These are phyloP conservation scores for Didymosphaeria variabile DNA, from an alignment of 2,329 filamentous ascomycete species.

Conservation along the genomic window DNA sequence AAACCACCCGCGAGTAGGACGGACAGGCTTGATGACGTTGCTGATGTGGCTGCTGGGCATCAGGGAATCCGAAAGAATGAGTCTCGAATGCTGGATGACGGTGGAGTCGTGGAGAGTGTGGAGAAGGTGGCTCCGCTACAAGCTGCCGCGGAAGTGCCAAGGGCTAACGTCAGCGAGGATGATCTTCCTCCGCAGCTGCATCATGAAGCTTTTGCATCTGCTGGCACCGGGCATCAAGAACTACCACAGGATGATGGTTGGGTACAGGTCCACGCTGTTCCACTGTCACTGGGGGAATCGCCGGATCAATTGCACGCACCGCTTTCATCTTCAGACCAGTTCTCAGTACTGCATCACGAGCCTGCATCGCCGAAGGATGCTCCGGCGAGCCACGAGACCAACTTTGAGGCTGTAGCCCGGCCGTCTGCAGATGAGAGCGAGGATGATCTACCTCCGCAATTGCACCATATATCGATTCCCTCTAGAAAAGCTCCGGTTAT, in stretches of 20 bases:
- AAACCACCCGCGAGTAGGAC: background rate
- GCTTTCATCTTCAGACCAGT: background rate
- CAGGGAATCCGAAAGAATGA: background rate
- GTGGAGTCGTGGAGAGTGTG: background rate
- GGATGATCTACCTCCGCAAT: slow-evolving; percentile 33
- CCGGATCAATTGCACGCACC: too few species aligned
- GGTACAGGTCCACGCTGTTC: background rate
- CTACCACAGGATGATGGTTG: background rate
- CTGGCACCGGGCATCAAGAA: background rate
- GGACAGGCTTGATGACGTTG: background rate
- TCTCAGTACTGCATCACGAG: background rate
- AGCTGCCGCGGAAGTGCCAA: background rate
- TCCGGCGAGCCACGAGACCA: background rate
- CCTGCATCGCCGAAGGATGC: background rate
- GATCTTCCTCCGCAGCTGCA: background rate
- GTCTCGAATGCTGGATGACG: background rate
- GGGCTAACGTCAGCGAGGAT: background rate
- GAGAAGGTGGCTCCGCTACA: background rate
- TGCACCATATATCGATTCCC: slow-evolving; percentile 32
- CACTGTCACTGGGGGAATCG: background rate
- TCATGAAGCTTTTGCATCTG: background rate
- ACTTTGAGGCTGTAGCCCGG: background rate
- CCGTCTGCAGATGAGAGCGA: slow-evolving; percentile 19
- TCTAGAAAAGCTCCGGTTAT: background rate
- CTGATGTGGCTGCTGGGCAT: background rate